phyloP scores from a whole-genome alignment of 768 basidiomycete genomes.

The Phlebiopsis gigantea region DNA sequence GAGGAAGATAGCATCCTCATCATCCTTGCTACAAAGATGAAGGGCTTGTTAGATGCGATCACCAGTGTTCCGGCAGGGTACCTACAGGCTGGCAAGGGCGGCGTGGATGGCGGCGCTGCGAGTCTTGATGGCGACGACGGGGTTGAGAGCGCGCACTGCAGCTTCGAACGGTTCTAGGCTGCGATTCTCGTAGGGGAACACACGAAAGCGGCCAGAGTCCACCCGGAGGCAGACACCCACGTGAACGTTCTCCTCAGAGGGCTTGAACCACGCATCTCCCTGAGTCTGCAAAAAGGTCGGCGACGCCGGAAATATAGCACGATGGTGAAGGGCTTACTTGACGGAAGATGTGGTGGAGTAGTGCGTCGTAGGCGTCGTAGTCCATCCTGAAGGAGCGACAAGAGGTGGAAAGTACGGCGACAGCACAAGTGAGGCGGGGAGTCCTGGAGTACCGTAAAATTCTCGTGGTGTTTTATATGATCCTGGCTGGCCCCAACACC shows the following conservation, averaged over 20 bases:
- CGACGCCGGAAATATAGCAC: constrained; percentile 1
- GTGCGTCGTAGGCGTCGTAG: constrained; percentile 77
- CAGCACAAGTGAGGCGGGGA: neutral
- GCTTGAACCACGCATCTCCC: constrained; percentile 83
- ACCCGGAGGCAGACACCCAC: constrained; percentile 76
- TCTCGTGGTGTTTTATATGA: neutral
- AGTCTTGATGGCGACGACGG: constrained; percentile 79
- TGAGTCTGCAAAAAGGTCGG: constrained; percentile 48
- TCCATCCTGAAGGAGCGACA: constrained; percentile 40
- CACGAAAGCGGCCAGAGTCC: constrained; percentile 62
- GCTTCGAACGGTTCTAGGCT: constrained; percentile 79
- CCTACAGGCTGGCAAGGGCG: constrained; percentile 64
- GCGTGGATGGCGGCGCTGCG: constrained; percentile 79
- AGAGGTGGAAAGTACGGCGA: neutral
- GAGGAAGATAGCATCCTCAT: constrained; percentile 59
- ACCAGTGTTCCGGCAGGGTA: constrained; percentile 13
- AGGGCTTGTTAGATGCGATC: neutral
- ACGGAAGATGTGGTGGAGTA: constrained; percentile 76
- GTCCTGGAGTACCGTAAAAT: neutral
- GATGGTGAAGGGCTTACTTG: constrained; percentile 38
- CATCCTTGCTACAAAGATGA: constrained; percentile 42
- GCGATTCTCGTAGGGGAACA: constrained; percentile 84
- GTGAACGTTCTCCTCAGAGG: constrained; percentile 74
- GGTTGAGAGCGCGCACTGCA: constrained; percentile 70
- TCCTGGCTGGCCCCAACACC: neutral